phyloP scores from a whole-genome alignment of 371 early-diverging fungal genomes.

The Batrachochytrium dendrobatidis region DNA sequence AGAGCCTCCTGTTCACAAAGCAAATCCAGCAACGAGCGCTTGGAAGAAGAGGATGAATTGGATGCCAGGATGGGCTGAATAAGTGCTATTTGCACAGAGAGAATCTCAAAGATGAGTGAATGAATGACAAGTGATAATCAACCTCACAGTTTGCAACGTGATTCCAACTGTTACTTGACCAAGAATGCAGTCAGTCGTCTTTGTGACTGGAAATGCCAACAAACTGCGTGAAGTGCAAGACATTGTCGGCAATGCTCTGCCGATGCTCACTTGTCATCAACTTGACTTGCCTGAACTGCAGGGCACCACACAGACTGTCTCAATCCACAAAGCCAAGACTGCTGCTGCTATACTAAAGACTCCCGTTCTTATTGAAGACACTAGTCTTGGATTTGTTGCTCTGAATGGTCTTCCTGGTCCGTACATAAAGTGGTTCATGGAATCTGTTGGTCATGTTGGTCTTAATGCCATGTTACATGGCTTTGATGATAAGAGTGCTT shows the following conservation, averaged over 20 bases:
- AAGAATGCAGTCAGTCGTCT: no score
- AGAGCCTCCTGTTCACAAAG: no score
- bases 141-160: no score
- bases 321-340: constrained; percentile 68
- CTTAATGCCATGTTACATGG: constrained; percentile 77
- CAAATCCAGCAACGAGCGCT: no score
- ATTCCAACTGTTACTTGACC: no score
- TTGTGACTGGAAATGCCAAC: constrained; percentile 85
- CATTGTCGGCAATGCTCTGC: constrained; percentile 54
- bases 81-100: no score
- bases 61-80: no score
- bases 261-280: constrained; percentile 50
- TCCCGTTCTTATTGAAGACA: constrained; percentile 92
- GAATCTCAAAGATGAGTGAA: no score
- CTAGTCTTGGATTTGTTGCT: constrained; percentile 86
- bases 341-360: constrained; percentile 58
- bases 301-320: constrained; percentile 65
- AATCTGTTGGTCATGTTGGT: constrained; percentile 68
- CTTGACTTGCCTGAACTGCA: constrained; percentile 86
- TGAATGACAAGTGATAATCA: no score
- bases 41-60: no score
- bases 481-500: constrained; percentile 77
- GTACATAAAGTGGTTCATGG: constrained; percentile 88
- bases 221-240: constrained; percentile 83
- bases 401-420: constrained; percentile 78